These are phyloP conservation scores for Pistacia atlantica DNA, from an alignment of 345 rosid species.

Conservation along the genomic window DNA sequence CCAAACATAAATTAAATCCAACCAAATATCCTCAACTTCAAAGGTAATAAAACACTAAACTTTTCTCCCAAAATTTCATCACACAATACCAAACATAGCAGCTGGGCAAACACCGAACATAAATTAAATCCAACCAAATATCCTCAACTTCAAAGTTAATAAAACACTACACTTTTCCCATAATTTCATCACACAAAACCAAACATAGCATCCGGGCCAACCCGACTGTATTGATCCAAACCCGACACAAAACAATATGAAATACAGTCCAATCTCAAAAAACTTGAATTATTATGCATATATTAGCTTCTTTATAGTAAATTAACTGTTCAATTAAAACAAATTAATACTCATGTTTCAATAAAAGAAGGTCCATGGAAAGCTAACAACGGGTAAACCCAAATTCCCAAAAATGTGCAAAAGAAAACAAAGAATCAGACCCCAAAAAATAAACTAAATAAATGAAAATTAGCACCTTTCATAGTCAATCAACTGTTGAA, in stretches of 20 bases:
- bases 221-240: neutral
- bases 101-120: neutral
- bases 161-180: neutral
- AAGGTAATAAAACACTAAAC: neutral
- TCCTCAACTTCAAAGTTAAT: neutral
- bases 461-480: neutral
- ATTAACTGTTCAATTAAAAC: too few species aligned
- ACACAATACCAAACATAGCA: too few species aligned
- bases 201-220: neutral
- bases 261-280: neutral
- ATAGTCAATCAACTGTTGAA: too few species aligned
- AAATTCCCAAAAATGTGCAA: neutral
- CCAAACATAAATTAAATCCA: neutral
- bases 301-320: too few species aligned
- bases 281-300: too few species aligned
- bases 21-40: neutral
- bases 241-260: neutral
- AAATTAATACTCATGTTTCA: too few species aligned
- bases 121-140: neutral
- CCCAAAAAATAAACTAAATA: neutral
- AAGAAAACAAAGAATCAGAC: neutral
- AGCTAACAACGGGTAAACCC: neutral
- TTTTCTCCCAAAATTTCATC: neutral
- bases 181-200: neutral
- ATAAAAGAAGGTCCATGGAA: neutral